Base-by-base conservation (phyloP, 2,329 filamentous ascomycete genomes). In the Madurella mycetomatis region DNA sequence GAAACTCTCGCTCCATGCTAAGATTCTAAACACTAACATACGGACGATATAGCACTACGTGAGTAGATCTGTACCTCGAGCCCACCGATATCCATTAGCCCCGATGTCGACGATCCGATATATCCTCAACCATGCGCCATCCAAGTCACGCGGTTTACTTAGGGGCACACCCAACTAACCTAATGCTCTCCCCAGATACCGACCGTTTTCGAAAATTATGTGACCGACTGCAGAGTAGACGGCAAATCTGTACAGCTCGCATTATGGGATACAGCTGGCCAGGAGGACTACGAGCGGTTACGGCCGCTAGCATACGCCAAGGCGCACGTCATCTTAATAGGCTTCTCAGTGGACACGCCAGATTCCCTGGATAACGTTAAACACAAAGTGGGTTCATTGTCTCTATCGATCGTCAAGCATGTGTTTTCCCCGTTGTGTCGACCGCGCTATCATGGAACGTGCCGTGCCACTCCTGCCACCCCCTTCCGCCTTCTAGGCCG, bases 161-260 rank as follows among this genome's bases (percentile, higher is more conserved):
- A 25, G 25, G 25, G 25, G 4, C 7, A 7, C 25, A 25, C 30
- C 32, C 13, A 34, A 43, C 55, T 53, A 51, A 54, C 54, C 43
- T 16, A 4, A 8, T 41, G 39, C 19, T 41, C 37, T 44, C 16
- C 47, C 41, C 71, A 91, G 86, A 92, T 96, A 49, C 94, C 94
- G 1, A 99, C 94, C 45, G 94, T 99, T 39, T 99, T 99, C 73
- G 94, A 99, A 70, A 99, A 99, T 76, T 99, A 99, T 68, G 94
- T 99, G 61, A 99, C 94, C 64, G 94, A 99, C 75, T 99, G 94
- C 74, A 83, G 92, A 75, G 94, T 99, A 57, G 94, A 99, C 70
- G 94, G 94, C 67, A 96, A 96, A 71, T 96, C 90, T n/a, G 94
- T 99, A 40, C 94, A 99, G 76, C 81, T 99, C 60, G 94, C 94